phyloP scores from a whole-genome alignment of 768 basidiomycete genomes.

The Tremella fuciformis region DNA sequence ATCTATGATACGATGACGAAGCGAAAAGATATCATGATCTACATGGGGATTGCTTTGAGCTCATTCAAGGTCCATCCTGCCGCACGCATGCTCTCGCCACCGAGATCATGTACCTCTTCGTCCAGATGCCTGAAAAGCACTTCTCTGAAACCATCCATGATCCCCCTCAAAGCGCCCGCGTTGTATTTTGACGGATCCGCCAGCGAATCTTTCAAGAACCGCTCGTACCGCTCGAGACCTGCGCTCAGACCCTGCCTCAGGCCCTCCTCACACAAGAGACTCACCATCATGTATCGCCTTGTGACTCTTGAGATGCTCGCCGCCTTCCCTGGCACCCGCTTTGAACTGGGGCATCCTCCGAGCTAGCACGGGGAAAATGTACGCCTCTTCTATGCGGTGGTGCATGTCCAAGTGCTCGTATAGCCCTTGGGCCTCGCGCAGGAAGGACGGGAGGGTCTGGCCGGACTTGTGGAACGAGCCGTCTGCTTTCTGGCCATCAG shows the following conservation, averaged over 20 bases:
- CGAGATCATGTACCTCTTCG: conserved; percentile 50
- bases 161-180: conserved; percentile 35
- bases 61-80: conserved; percentile 50
- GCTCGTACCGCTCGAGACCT: conserved; percentile 48
- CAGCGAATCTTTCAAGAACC: conserved; percentile 30
- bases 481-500: conserved; percentile 27
- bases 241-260: neutral
- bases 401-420: conserved; percentile 46
- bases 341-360: conserved; percentile 53
- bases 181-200: conserved; percentile 38
- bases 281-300: conserved; percentile 50
- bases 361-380: conserved; percentile 52
- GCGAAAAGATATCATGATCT: neutral
- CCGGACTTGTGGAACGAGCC: conserved; percentile 45
- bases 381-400: conserved; percentile 48
- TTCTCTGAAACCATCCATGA: conserved; percentile 46
- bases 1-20: too few species aligned
- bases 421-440: conserved; percentile 39
- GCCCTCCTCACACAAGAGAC: conserved; percentile 1
- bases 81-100: conserved; percentile 43
- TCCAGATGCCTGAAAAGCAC: conserved; percentile 51
- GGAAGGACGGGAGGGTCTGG: conserved; percentile 36
- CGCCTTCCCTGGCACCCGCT: conserved; percentile 45
- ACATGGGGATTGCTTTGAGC: conserved; percentile 43
- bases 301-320: conserved; percentile 51